A percentile compares a stretch with the other conserved stretches of the same genome.
Conservation (phyloP, 495 filamentous ascomycete genomes). For the Immersiella caudata region DNA sequence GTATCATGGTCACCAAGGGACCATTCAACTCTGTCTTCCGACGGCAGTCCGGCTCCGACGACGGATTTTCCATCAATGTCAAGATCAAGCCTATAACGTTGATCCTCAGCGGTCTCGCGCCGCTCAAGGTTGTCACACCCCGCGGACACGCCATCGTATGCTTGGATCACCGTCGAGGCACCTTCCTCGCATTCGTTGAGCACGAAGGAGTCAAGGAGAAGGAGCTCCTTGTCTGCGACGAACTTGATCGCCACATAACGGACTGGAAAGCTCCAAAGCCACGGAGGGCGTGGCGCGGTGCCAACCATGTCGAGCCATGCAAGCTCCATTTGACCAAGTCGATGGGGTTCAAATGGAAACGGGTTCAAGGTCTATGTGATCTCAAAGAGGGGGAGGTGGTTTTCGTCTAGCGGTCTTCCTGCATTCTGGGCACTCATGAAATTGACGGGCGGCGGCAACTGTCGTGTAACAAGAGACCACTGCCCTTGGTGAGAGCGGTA, state of each 20-base stretch:
- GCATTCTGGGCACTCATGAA: too few relatives aligned
- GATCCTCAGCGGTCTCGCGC: constrained; percentile 1
- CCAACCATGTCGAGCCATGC: neutral
- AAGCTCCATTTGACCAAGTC: constrained; percentile 1
- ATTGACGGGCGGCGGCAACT: too few relatives aligned
- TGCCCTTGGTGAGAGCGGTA: too few relatives aligned
- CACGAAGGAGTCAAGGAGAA: neutral
- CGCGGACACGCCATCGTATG: constrained; percentile 11
- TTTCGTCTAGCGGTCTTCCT: constrained; percentile 1
- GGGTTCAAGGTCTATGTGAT: constrained; percentile 6
- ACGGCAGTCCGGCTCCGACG: neutral
- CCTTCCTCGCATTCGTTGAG: neutral
- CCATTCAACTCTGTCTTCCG: constrained; percentile 24
- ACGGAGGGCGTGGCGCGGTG: neutral
- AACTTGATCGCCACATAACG: neutral
- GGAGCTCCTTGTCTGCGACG: constrained; percentile 5
- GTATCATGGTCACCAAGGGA: constrained; percentile 18
- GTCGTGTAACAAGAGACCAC: too few relatives aligned
- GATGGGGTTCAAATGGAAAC: constrained; percentile 6
- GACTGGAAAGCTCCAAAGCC: neutral
- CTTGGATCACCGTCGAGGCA: constrained; percentile 8
- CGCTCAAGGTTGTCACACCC: constrained; percentile 14
- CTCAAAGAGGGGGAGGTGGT: constrained; percentile 7
- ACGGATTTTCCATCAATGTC: neutral
- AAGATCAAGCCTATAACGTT: constrained; percentile 3